Evolutionary conservation across 1,284 basidiomycete species (phyloP).

Genomic region (Cystobasidiaceae sp.): DNA sequence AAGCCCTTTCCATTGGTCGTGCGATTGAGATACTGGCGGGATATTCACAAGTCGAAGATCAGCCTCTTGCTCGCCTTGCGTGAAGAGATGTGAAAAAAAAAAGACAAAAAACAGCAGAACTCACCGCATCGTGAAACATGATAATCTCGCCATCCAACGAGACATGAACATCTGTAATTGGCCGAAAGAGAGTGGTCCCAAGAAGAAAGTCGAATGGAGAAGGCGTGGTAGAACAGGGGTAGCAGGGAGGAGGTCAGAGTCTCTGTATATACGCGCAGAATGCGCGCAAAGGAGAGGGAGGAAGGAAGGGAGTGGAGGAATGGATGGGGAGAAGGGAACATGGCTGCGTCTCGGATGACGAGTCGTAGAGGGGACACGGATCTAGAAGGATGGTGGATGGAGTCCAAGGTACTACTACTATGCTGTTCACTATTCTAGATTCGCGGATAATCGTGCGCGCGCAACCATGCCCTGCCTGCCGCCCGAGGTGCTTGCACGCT

Average conservation of each 20-base stretch:
- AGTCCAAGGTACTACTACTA: too few relatives aligned
- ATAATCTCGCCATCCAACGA: constrained; percentile 81
- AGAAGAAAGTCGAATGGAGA: background rate
- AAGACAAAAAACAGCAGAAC: background rate
- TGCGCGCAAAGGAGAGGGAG: background rate
- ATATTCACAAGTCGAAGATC: background rate
- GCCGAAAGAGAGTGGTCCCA: background rate
- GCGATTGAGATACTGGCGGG: constrained; percentile 47
- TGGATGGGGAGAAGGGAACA: background rate
- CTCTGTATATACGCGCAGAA: background rate
- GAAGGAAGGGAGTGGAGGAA: background rate
- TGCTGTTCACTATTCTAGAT: too few relatives aligned
- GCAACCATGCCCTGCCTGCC: too few relatives aligned
- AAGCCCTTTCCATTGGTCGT: constrained; percentile 56
- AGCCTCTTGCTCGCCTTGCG: background rate
- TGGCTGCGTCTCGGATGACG: background rate
- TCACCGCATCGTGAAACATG: constrained; percentile 85
- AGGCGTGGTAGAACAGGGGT: background rate
- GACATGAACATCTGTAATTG: constrained; percentile 80
- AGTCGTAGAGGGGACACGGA: too few relatives aligned
- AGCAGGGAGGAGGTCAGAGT: constrained; percentile 2
- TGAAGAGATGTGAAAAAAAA: background rate
- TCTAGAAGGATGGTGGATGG: too few relatives aligned
- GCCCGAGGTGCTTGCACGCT: too few relatives aligned
- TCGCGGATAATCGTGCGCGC: too few relatives aligned